These are phyloP conservation scores for Hypoxylon sp. DNA, from an alignment of 2,329 filamentous ascomycete genomes.

Conservation along the genomic window DNA sequence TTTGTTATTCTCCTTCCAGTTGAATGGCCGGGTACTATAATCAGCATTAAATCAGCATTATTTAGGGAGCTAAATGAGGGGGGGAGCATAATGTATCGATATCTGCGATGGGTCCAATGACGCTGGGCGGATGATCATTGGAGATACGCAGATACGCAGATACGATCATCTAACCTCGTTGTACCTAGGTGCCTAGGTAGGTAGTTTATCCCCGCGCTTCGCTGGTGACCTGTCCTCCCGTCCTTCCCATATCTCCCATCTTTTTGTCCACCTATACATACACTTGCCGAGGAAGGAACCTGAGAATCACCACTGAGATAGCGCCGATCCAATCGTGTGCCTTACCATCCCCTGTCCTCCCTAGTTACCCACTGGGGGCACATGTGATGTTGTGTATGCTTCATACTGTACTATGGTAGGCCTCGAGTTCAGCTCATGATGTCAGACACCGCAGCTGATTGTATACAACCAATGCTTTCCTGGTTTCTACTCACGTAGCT, in stretches of 20 bases:
- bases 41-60: slow-evolving; percentile 22
- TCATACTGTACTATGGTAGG: too few relatives aligned
- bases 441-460: slow-evolving; percentile 36
- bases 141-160: slow-evolving; percentile 19
- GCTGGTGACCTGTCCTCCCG: slow-evolving; percentile 14
- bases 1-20: slow-evolving; percentile 22
- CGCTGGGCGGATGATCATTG: slow-evolving; percentile 35
- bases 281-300: slow-evolving; percentile 31
- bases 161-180: slow-evolving; percentile 17
- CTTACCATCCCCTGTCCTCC: slow-evolving; percentile 24
- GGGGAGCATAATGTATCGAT: neutral
- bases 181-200: too few relatives aligned
- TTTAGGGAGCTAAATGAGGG: slow-evolving; percentile 16
- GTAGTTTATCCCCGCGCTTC: slow-evolving; percentile 31
- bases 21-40: neutral
- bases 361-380: slow-evolving; percentile 11
- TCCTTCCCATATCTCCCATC: neutral
- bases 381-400: slow-evolving; percentile 43
- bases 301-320: slow-evolving; percentile 21
- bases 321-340: slow-evolving; percentile 39
- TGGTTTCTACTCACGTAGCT: slow-evolving; percentile 9
- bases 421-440: slow-evolving; percentile 42
- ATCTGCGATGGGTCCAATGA: slow-evolving; percentile 33
- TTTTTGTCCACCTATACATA: slow-evolving; percentile 4
- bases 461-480: slow-evolving; percentile 21